Conservation (phyloP, 2,329 filamentous ascomycete genomes). For the Diaporthe eres region DNA sequence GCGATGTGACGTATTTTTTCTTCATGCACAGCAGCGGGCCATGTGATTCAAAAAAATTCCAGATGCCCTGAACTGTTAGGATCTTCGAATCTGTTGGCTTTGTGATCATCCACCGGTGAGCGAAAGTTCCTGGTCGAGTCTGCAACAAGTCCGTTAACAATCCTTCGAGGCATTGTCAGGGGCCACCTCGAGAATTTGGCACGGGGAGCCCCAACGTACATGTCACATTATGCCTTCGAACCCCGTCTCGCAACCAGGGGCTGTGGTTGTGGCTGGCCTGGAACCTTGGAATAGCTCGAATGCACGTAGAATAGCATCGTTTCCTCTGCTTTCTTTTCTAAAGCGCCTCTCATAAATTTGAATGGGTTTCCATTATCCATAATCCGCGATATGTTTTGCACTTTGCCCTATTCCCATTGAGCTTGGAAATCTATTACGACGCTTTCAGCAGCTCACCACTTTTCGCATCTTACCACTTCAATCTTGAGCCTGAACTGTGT, state of each 20-base stretch:
- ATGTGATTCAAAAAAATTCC: not conserved
- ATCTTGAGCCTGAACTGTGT: not conserved
- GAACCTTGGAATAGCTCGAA: not conserved
- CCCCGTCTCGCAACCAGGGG: not conserved
- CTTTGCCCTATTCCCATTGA: not conserved
- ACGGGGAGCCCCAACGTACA: not conserved
- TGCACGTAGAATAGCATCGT: not conserved
- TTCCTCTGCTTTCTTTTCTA: not conserved
- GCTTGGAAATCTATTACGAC: too few relatives aligned
- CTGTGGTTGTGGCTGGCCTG: not conserved
- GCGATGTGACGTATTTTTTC: not conserved
- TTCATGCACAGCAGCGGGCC: not conserved
- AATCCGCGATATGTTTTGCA: not conserved
- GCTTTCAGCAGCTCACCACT: too few relatives aligned
- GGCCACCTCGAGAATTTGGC: not conserved
- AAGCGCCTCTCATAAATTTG: not conserved
- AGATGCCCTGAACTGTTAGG: not conserved
- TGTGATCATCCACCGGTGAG: not conserved
- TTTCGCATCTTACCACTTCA: not conserved
- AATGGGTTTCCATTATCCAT: not conserved
- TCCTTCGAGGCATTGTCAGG: not conserved
- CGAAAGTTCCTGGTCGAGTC: not conserved
- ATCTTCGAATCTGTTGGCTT: not conserved
- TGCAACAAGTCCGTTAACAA: not conserved
- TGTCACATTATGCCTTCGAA: not conserved